Conservation (phyloP, 139 green algal species). For the Gonium pectorale region DNA sequence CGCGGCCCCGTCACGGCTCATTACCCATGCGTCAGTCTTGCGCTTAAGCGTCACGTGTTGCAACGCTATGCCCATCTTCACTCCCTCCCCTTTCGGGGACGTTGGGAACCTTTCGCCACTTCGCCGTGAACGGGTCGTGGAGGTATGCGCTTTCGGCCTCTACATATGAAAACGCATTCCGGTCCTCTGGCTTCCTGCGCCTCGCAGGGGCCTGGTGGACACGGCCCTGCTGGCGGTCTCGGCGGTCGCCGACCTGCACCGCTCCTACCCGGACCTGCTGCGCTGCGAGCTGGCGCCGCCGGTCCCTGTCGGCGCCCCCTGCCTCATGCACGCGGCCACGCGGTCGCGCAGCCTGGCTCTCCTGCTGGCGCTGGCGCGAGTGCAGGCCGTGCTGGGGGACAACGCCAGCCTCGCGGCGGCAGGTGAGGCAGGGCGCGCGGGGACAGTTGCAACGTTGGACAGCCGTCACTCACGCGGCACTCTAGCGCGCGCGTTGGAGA, state of each 20-base stretch:
- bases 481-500: too few relatives aligned
- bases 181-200: not conserved
- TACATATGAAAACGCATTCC: too few relatives aligned
- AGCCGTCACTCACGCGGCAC: too few relatives aligned
- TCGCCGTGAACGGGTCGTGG: too few relatives aligned
- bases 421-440: not conserved
- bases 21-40: too few relatives aligned
- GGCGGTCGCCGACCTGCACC: constrained; percentile 4
- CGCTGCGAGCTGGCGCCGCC: not conserved
- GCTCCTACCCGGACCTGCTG: constrained; percentile 21
- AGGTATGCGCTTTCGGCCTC: too few relatives aligned
- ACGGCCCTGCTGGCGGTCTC: not conserved
- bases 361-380: constrained; percentile 10
- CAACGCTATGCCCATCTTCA: too few relatives aligned
- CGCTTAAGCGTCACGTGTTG: too few relatives aligned
- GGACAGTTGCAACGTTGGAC: too few relatives aligned
- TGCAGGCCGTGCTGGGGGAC: constrained; percentile 8
- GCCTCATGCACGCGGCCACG: constrained; percentile 23
- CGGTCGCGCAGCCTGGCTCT: constrained; percentile 19
- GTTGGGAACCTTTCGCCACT: too few relatives aligned
- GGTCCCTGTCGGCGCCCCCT: not conserved
- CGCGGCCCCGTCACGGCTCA: too few relatives aligned
- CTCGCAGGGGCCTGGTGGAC: constrained; percentile 6
- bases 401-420: constrained; percentile 5
- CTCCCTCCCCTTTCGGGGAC: too few relatives aligned